Conservation (phyloP, 2,329 filamentous ascomycete species). For the Cryphonectria japonica region DNA sequence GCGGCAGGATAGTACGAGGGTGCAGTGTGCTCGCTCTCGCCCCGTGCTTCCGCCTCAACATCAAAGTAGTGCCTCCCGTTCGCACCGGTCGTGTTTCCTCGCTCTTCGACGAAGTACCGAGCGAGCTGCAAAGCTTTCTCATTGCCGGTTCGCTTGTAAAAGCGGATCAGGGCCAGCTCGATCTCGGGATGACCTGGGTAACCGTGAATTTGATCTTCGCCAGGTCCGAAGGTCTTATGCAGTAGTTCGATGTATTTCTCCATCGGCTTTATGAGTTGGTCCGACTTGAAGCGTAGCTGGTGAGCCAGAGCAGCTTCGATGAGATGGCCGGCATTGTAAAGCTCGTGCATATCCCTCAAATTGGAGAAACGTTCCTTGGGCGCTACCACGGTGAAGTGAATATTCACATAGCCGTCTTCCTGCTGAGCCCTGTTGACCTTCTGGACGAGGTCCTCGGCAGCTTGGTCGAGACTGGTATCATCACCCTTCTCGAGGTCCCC, state of each 20-base stretch:
- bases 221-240: slow-evolving; percentile 54
- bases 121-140: slow-evolving; percentile 49
- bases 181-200: slow-evolving; percentile 64
- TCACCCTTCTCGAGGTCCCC: slow-evolving; percentile 42
- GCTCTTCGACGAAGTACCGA: slow-evolving; percentile 59
- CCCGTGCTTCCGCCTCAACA: slow-evolving; percentile 53
- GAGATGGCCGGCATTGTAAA: slow-evolving; percentile 65
- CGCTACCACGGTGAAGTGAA: slow-evolving; percentile 64
- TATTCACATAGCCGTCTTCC: slow-evolving; percentile 64
- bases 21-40: slow-evolving; percentile 50
- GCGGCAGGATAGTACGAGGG: slow-evolving; percentile 51
- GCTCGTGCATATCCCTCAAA: slow-evolving; percentile 62
- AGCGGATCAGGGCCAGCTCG: slow-evolving; percentile 50
- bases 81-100: slow-evolving; percentile 55
- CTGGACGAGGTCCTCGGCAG: slow-evolving; percentile 57
- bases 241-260: slow-evolving; percentile 58
- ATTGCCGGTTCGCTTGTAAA: slow-evolving; percentile 42
- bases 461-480: slow-evolving; percentile 50
- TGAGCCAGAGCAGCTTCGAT: slow-evolving; percentile 64
- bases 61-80: slow-evolving; percentile 57
- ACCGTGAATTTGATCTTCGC: slow-evolving; percentile 53
- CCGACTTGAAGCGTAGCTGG: slow-evolving; percentile 53
- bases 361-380: slow-evolving; percentile 60
- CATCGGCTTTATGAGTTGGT: slow-evolving; percentile 55
- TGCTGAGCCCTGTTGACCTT: slow-evolving; percentile 62